phyloP scores from a whole-genome alignment of 371 early-diverging fungal genomes.

The Apophysomyces ossiformis region DNA sequence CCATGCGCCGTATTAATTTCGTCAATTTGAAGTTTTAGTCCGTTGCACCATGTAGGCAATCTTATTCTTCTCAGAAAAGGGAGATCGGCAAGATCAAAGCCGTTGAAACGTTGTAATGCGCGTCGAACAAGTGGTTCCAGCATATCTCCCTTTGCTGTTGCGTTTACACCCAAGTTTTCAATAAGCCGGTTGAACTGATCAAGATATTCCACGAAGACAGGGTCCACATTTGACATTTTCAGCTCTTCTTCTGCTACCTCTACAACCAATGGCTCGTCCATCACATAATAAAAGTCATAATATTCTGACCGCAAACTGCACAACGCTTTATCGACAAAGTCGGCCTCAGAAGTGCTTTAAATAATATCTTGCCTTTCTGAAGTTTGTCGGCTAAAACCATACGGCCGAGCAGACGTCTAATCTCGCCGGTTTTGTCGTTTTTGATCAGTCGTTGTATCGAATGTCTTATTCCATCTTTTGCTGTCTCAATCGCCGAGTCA shows the following conservation, averaged over 20 bases:
- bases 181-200: constrained; percentile 18
- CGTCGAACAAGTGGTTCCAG: constrained; percentile 20
- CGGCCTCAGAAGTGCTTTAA: constrained; percentile 5
- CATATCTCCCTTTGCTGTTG: constrained; percentile 18
- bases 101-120: constrained; percentile 14
- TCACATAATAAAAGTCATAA: neutral
- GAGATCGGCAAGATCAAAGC: constrained; percentile 16
- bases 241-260: constrained; percentile 22
- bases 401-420: constrained; percentile 16
- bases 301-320: neutral
- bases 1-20: constrained; percentile 8
- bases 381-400: constrained; percentile 22
- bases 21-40: constrained; percentile 17
- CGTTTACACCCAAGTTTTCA: constrained; percentile 13
- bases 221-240: neutral
- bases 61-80: constrained; percentile 20
- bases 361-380: constrained; percentile 13
- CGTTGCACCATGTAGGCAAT: constrained; percentile 21
- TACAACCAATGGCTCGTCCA: constrained; percentile 23
- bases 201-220: constrained; percentile 14
- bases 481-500: neutral
- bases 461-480: too few relatives aligned
- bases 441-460: neutral
- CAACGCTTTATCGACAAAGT: neutral
- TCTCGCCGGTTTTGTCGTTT: neutral